Conservation (phyloP, 1,284 basidiomycete genomes). For the Sporisorium scitamineum region DNA sequence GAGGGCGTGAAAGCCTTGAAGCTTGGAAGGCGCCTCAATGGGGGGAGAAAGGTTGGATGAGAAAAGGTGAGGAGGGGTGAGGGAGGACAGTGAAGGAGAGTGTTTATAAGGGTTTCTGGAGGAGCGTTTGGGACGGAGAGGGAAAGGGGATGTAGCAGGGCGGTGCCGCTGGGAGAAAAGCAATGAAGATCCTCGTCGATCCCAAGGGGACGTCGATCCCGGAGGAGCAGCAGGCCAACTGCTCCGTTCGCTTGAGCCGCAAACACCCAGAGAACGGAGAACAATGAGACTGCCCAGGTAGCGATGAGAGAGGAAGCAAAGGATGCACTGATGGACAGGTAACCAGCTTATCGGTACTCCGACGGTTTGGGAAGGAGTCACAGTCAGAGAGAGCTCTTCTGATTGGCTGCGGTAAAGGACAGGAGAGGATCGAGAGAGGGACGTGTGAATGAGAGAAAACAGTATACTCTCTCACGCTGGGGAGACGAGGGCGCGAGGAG, state of each 20-base stretch:
- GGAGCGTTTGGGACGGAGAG: not conserved
- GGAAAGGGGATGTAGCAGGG: not conserved
- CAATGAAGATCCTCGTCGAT: not conserved
- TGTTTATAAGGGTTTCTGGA: not conserved
- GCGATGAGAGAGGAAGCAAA: not conserved
- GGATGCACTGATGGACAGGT: conserved; percentile 12
- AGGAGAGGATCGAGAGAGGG: not conserved
- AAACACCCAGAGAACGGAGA: not conserved
- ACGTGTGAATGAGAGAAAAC: not conserved
- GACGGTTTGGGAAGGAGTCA: not conserved
- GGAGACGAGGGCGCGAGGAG: not conserved
- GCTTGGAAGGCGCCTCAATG: not conserved
- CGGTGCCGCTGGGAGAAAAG: not conserved
- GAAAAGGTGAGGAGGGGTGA: not conserved
- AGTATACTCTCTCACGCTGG: not conserved
- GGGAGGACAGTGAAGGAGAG: not conserved
- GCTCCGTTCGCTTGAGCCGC: too few species aligned
- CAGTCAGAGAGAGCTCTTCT: not conserved
- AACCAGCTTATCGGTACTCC: not conserved
- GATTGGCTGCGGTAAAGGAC: not conserved
- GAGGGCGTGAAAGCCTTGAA: not conserved
- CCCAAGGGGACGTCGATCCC: not conserved
- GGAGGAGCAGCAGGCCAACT: not conserved
- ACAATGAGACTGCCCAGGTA: not conserved
- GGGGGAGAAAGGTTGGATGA: not conserved